Evolutionary conservation across 2,329 filamentous ascomycete species (phyloP), one percentile per base, ranked within the genome.

Genomic region (Cercospora sp.): DNA sequence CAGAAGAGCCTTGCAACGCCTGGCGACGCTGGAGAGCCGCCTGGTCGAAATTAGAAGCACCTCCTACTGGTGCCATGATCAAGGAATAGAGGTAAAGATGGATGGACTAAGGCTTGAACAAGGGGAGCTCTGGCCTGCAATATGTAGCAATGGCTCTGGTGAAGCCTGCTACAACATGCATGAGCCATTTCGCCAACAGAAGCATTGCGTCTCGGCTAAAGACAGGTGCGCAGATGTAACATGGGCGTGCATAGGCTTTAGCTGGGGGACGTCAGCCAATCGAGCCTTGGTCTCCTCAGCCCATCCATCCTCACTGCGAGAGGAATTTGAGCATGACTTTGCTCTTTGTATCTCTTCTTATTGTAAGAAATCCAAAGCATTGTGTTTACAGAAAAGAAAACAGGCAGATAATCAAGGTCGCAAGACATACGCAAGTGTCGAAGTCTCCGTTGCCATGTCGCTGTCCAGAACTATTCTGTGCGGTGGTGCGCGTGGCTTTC

Each of bases 1-100:
- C 85, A 72, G 81, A 78, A 3, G 69, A 66, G 16, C 80, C 80
- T 18, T 77, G 73, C 26, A 83, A 77, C 30, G 77, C 78, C 70
- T 81, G 76, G 40, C 81, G 79, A 68, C 80, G 80, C 64, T 78
- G 74, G 69, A 82, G 67, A 67, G 81, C 81, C 32, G 80, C 80
- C 53, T 77, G 77, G 71, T 82, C 79, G 71, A 81, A 81, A 55
- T 76, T 73, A 21, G 74, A 72, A 37, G 72, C 73, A 62, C 73
- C 72, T 62, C 78, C 79, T 59, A 78, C 74, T 26, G 79, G 79
- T 70, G 80, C 80, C 80, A 82, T 82, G 63, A 55, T 65, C 7
- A 40, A n/a, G 34, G 59, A 58, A n/a, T 18, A 12, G 10, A 58
- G 16, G 21, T 32, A 12, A 57, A 28, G 34, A 28, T 51, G 13